phyloP scores from a whole-genome alignment of 108 stramenopile genomes.

The Nannochloropsis gaditana region DNA sequence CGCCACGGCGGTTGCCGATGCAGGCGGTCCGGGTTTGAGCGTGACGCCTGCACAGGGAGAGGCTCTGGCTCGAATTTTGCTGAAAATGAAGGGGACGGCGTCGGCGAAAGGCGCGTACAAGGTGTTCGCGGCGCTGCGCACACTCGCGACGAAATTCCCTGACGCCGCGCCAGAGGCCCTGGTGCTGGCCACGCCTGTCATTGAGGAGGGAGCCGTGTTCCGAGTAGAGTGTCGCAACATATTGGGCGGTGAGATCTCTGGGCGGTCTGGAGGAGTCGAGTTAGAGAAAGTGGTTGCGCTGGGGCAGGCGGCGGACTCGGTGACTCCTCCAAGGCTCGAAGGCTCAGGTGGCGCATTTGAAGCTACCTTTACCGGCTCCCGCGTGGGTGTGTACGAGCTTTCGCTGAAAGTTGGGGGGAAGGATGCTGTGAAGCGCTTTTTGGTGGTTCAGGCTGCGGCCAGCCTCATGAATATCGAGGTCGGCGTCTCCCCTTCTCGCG shows the following conservation, averaged over 20 bases:
- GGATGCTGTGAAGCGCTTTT: background rate
- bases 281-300: background rate
- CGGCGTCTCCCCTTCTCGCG: slow-evolving; percentile 2
- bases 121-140: background rate
- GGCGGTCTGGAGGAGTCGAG: background rate
- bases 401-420: slow-evolving; percentile 15
- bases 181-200: background rate
- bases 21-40: background rate
- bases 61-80: background rate
- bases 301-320: background rate
- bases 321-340: background rate
- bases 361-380: background rate
- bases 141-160: background rate
- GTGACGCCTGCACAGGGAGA: background rate
- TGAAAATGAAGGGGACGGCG: background rate
- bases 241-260: background rate
- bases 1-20: background rate
- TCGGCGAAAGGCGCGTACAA: slow-evolving; percentile 19
- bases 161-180: background rate
- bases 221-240: background rate
- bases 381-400: background rate
- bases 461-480: background rate
- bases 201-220: background rate
- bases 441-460: background rate
- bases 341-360: background rate